Conservation (phyloP, 768 basidiomycete genomes). For the Holtermanniella nyarrowii region DNA sequence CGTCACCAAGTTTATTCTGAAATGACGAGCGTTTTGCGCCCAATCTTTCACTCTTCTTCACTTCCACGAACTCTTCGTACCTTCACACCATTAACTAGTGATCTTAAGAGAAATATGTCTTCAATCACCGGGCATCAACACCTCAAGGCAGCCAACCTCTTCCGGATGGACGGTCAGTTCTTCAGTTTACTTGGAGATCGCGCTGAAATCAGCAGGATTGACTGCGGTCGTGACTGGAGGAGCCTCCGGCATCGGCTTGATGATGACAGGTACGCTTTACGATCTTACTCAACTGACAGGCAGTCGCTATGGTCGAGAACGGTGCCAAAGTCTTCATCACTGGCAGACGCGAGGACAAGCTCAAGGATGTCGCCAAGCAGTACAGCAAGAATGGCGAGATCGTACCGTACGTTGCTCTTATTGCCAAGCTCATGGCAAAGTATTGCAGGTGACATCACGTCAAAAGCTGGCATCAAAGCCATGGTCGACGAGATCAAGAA, state of each 20-base stretch:
- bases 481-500: conserved; percentile 16
- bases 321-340: conserved; percentile 27
- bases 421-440: neutral
- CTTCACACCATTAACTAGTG: too few species aligned
- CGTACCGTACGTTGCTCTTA: conserved; percentile 13
- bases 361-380: conserved; percentile 24
- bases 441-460: conserved; percentile 1
- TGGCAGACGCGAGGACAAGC: conserved; percentile 20
- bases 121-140: conserved; percentile 21
- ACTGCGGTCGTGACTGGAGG: conserved; percentile 28
- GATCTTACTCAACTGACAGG: neutral
- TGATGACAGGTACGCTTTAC: conserved; percentile 11
- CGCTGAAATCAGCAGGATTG: conserved; percentile 16
- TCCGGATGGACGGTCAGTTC: conserved; percentile 2
- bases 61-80: too few species aligned
- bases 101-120: too few species aligned
- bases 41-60: too few species aligned
- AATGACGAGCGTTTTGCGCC: too few species aligned
- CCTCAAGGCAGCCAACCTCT: conserved; percentile 19
- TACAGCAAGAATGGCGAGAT: conserved; percentile 27
- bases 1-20: too few species aligned
- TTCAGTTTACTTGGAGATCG: neutral
- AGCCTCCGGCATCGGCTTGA: conserved; percentile 26
- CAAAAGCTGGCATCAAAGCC: conserved; percentile 17
- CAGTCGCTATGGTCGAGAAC: conserved; percentile 21